These are phyloP conservation scores for Phytophthora sp. DNA, from an alignment of 352 stramenopile genomes.

Conservation along the genomic window DNA sequence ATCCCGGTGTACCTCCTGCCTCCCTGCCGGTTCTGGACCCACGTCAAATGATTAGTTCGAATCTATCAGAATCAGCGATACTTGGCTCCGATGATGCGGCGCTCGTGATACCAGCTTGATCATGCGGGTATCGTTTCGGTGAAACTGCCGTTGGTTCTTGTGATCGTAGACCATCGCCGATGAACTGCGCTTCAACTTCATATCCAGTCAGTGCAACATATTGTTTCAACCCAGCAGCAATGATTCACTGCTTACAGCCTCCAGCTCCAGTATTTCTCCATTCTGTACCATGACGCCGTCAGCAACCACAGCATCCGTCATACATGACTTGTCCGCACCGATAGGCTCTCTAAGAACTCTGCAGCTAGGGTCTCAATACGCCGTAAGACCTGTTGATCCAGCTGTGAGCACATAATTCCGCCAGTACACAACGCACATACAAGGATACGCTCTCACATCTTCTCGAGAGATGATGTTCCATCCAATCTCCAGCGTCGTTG, in stretches of 20 bases:
- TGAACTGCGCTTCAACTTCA: constrained; percentile 63
- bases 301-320: not conserved
- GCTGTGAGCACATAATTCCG: not conserved
- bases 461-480: constrained; percentile 39
- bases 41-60: not conserved
- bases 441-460: constrained; percentile 37
- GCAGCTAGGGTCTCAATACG: constrained; percentile 63
- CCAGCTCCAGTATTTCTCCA: constrained; percentile 55
- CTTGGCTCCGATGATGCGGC: too few species aligned
- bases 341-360: constrained; percentile 64
- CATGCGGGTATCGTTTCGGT: constrained; percentile 60
- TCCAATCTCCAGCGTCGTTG: not conserved
- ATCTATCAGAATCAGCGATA: not conserved
- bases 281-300: constrained; percentile 30
- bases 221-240: not conserved
- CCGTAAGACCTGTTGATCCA: constrained; percentile 48
- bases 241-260: constrained; percentile 47
- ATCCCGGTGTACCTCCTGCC: constrained; percentile 84
- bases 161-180: constrained; percentile 69
- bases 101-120: constrained; percentile 67
- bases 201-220: constrained; percentile 1
- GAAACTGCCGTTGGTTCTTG: constrained; percentile 53
- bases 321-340: constrained; percentile 28
- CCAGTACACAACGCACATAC: not conserved
- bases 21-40: constrained; percentile 56